Evolutionary conservation across 768 basidiomycete species (phyloP).

Genomic region (Amanita thiersii): DNA sequence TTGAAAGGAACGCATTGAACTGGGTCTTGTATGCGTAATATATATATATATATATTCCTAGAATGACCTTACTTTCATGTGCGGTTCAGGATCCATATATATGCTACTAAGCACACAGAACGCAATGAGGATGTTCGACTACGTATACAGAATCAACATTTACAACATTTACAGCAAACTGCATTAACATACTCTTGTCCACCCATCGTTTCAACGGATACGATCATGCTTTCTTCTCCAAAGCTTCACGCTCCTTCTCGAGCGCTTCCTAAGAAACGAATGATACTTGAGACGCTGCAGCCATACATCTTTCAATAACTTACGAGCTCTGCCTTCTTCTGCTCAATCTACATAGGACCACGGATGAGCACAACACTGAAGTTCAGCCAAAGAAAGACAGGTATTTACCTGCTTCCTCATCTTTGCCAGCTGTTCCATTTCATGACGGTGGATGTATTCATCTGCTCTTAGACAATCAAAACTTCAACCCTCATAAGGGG

Average conservation of each 20-base stretch:
- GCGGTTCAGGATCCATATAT: too few species aligned
- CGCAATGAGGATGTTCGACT: too few species aligned
- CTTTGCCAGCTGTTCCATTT: constrained; percentile 43
- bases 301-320: not conserved
- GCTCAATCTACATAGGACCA: constrained; percentile 17
- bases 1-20: too few species aligned
- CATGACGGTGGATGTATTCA: constrained; percentile 47
- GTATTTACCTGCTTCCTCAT: constrained; percentile 38
- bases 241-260: constrained; percentile 14
- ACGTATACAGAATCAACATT: too few species aligned
- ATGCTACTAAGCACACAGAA: too few species aligned
- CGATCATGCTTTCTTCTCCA: constrained; percentile 14
- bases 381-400: not conserved
- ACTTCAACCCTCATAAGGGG: not conserved
- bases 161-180: too few species aligned
- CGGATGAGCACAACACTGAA: not conserved
- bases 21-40: too few species aligned
- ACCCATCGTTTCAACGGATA: too few species aligned
- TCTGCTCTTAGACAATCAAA: constrained; percentile 24
- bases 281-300: not conserved
- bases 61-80: too few species aligned
- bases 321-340: constrained; percentile 23
- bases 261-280: constrained; percentile 14
- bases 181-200: too few species aligned
- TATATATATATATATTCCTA: too few species aligned